Evolutionary conservation across 2,329 filamentous ascomycete species (phyloP).

Genomic region (Ascochyta clinopodiicola): DNA sequence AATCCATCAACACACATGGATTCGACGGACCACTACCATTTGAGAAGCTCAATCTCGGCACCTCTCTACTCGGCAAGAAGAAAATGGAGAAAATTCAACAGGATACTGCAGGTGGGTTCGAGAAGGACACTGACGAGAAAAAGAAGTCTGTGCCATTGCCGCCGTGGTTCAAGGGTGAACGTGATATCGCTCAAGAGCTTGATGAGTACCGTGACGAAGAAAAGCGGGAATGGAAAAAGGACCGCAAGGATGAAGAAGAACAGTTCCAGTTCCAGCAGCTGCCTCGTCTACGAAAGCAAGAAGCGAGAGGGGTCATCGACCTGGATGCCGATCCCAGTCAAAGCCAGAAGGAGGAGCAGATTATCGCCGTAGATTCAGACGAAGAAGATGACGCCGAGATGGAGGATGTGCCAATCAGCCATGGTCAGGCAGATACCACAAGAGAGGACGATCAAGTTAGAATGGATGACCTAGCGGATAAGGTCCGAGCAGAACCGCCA

Average conservation of each 20-base stretch:
- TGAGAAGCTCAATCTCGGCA: constrained; percentile 76
- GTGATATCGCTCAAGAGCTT: constrained; percentile 64
- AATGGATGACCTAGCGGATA: constrained; percentile 56
- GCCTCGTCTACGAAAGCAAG: constrained; percentile 63
- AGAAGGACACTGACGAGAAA: constrained; percentile 54
- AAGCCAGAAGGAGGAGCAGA: constrained; percentile 54
- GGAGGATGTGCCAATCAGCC: constrained; percentile 38
- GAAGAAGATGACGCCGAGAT: constrained; percentile 56
- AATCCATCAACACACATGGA: constrained; percentile 56
- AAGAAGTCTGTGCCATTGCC: constrained; percentile 68
- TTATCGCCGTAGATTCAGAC: constrained; percentile 69
- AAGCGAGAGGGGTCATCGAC: constrained; percentile 57
- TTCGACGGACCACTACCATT: constrained; percentile 89
- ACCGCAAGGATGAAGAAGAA: constrained; percentile 60
- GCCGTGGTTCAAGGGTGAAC: constrained; percentile 72
- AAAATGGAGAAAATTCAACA: constrained; percentile 61
- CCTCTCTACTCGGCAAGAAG: constrained; percentile 61
- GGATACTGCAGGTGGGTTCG: constrained; percentile 70
- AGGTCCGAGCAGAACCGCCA: constrained; percentile 52
- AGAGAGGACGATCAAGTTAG: constrained; percentile 39
- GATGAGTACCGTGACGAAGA: constrained; percentile 52
- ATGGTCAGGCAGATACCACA: constrained; percentile 30
- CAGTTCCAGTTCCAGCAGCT: constrained; percentile 71
- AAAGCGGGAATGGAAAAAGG: constrained; percentile 60
- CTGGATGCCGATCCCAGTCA: constrained; percentile 54